These are phyloP conservation scores for Neodidymelliopsis sp. DNA, from an alignment of 2,329 filamentous ascomycete genomes.

Conservation along the genomic window DNA sequence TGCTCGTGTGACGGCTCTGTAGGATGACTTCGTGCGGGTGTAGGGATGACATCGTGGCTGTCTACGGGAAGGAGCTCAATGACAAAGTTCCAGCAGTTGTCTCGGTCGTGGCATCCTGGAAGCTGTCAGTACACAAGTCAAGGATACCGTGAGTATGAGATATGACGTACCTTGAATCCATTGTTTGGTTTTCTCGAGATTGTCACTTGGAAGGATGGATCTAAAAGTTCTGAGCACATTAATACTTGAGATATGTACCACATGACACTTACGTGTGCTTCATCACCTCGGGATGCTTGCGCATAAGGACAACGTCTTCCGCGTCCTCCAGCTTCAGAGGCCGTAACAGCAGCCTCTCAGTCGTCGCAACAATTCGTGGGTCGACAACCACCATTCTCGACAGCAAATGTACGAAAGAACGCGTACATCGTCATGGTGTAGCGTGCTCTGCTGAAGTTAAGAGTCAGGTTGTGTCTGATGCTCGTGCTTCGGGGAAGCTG, in stretches of 20 bases:
- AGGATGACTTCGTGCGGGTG: background rate
- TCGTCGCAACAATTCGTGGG: conserved; percentile 46
- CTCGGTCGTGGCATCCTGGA: conserved; percentile 34
- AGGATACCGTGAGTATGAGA: background rate
- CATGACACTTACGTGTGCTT: conserved; percentile 58
- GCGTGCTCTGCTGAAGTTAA: conserved; percentile 27
- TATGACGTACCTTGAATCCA: conserved; percentile 45
- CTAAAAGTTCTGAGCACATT: conserved; percentile 46
- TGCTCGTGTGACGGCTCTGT: conserved; percentile 5
- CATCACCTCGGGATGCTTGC: conserved; percentile 69
- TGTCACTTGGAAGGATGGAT: conserved; percentile 58
- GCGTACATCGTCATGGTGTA: conserved; percentile 33
- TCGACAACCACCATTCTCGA: conserved; percentile 46
- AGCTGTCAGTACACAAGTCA: background rate
- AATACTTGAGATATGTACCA: background rate
- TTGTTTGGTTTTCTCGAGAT: conserved; percentile 47
- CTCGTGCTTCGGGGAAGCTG: conserved; percentile 27
- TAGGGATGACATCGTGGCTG: background rate
- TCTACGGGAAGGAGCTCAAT: conserved; percentile 55
- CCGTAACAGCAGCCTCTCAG: conserved; percentile 64
- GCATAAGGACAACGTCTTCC: conserved; percentile 59
- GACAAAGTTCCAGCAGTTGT: conserved; percentile 63
- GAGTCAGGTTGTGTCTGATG: conserved; percentile 20
- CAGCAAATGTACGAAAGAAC: conserved; percentile 4
- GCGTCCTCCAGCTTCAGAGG: conserved; percentile 61